These are phyloP conservation scores for Trametes meyenii DNA, from an alignment of 768 basidiomycete genomes.

Conservation along the genomic window DNA sequence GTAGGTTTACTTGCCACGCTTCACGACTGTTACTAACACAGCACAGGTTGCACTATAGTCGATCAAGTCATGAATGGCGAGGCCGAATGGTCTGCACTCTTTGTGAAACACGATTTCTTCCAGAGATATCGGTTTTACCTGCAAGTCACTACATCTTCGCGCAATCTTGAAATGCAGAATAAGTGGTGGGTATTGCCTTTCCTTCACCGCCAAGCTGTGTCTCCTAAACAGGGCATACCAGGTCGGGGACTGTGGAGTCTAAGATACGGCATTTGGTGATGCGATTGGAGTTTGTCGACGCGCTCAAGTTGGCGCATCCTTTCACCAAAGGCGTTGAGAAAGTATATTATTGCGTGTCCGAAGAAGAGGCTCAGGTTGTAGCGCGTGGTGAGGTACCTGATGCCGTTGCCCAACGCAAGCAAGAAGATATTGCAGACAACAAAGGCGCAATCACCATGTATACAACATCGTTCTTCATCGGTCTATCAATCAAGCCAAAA, in stretches of 20 bases:
- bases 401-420: conserved; percentile 67
- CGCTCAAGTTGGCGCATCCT: conserved; percentile 90
- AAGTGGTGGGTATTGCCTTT: conserved; percentile 71
- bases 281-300: conserved; percentile 96
- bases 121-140: conserved; percentile 95
- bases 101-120: conserved; percentile 95
- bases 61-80: conserved; percentile 86
- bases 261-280: conserved; percentile 93
- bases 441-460: conserved; percentile 79
- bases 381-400: conserved; percentile 86
- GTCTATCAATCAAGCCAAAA: conserved; percentile 91
- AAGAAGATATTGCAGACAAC: conserved; percentile 76
- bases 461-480: conserved; percentile 95
- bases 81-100: conserved; percentile 89
- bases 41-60: conserved; percentile 84
- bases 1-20: conserved; percentile 39
- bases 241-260: conserved; percentile 97
- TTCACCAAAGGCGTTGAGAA: conserved; percentile 94
- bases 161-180: conserved; percentile 75
- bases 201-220: background rate
- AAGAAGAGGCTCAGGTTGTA: conserved; percentile 87
- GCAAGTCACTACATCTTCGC: conserved; percentile 91
- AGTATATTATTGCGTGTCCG: conserved; percentile 77
- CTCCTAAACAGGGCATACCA: conserved; percentile 29
- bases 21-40: conserved; percentile 16